phyloP scores from a whole-genome alignment of 2,329 filamentous ascomycete genomes.

The Ascochyta lentis region DNA sequence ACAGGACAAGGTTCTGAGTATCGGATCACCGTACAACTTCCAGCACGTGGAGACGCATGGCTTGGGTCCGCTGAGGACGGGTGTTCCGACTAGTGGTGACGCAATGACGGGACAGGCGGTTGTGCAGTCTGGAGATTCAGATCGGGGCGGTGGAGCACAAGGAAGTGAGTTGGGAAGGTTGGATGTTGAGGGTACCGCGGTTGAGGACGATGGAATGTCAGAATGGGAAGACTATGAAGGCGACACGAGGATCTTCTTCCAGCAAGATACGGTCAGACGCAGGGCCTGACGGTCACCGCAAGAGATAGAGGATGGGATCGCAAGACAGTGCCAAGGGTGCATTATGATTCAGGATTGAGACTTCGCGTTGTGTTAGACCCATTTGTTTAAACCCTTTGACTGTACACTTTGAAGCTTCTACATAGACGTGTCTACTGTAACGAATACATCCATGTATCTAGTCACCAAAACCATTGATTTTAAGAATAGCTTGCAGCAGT shows the following conservation, averaged over 20 bases:
- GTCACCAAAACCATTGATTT: too few species aligned
- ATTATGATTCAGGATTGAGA: too few species aligned
- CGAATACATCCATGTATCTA: too few species aligned
- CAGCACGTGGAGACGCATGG: not conserved
- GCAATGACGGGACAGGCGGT: not conserved
- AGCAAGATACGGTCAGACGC: not conserved
- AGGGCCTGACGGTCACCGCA: not conserved
- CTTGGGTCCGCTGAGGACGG: not conserved
- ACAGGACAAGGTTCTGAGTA: not conserved
- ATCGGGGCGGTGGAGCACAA: not conserved
- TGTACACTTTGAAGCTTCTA: too few species aligned
- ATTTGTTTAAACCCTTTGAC: too few species aligned
- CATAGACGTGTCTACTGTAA: too few species aligned
- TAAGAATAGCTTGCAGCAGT: too few species aligned
- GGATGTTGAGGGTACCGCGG: constrained; percentile 1
- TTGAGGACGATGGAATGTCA: not conserved
- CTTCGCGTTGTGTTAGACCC: too few species aligned
- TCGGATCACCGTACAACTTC: not conserved
- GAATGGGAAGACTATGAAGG: constrained; percentile 4
- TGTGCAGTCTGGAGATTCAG: not conserved
- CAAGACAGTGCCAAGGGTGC: too few species aligned
- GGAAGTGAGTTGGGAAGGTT: not conserved
- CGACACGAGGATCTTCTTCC: not conserved
- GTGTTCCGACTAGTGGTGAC: not conserved
- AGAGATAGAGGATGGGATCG: too few species aligned